phyloP scores from a whole-genome alignment of 2,329 filamentous ascomycete genomes.

The Ceratocystiopsis minuta region DNA sequence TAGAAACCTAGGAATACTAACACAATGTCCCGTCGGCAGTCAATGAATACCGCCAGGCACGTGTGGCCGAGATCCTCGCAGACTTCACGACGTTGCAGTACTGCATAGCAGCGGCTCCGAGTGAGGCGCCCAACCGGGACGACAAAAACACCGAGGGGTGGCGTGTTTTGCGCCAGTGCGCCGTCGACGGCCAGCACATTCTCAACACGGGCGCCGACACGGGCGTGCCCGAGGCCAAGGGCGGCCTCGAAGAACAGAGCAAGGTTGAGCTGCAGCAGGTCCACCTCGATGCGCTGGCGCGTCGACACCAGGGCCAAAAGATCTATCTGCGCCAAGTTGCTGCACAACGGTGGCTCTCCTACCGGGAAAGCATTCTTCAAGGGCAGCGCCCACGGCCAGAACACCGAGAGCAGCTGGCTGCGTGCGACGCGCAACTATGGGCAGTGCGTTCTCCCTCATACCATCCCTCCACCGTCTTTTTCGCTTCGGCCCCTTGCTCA shows the following conservation, averaged over 20 bases:
- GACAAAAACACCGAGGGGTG: constrained; percentile 49
- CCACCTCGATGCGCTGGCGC: constrained; percentile 39
- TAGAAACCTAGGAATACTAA: background rate
- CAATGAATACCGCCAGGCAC: constrained; percentile 38
- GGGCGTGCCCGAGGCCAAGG: constrained; percentile 32
- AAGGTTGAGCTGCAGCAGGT: constrained; percentile 46
- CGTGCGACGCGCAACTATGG: constrained; percentile 39
- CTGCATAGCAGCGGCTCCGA: constrained; percentile 39
- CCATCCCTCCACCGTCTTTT: constrained; percentile 4
- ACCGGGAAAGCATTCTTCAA: constrained; percentile 33
- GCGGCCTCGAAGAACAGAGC: constrained; percentile 38
- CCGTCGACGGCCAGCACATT: constrained; percentile 44
- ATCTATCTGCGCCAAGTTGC: constrained; percentile 44
- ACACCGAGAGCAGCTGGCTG: constrained; percentile 29
- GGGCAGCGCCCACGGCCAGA: constrained; percentile 28
- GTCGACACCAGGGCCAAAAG: constrained; percentile 46
- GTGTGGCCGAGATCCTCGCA: constrained; percentile 42
- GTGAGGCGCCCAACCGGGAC: constrained; percentile 33
- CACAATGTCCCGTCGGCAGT: constrained; percentile 21
- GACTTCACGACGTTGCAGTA: constrained; percentile 46
- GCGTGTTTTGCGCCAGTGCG: constrained; percentile 42
- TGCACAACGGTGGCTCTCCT: constrained; percentile 40
- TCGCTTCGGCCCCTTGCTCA: background rate
- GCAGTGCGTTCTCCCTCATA: constrained; percentile 24
- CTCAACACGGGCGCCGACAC: constrained; percentile 46